Base-by-base conservation (phyloP, 306 rosid species). In the Prunus davidiana region DNA sequence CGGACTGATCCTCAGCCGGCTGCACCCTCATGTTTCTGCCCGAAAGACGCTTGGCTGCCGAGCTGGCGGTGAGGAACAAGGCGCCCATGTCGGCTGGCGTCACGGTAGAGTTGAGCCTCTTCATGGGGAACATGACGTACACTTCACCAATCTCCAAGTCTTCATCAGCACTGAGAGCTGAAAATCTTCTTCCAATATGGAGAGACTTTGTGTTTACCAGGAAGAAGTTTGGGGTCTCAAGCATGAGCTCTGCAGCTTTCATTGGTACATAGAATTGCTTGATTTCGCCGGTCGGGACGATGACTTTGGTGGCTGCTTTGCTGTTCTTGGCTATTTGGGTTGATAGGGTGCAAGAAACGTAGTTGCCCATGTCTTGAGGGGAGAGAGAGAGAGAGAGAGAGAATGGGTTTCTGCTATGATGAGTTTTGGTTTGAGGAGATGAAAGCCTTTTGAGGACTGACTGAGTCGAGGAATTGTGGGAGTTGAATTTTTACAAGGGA, bases 171-270 rank as follows among this genome's bases (percentile, higher is more conserved):
- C 34, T 78, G 28, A 91, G 92, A 0, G 97, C 89, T 3, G 89
- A 75, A 41, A 93, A 88, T 64, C 93, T 81, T 41, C 80, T 50
- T 9, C 97, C 97, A 2, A 84, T 67, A 0, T 64, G 82, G n/a
- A 93, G 78, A n/a, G 89, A 84, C 0, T 41, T 54, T 0, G 90
- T 69, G 88, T 89, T 84, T 1, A 86, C 92, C 8, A 85, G 75
- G 82, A 91, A 91, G 89, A 85, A 91, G 54, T 81, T 91, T 11
- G 98, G 96, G 72, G 62, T 86, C 82, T 91, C 98, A 2, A 93
- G 84, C 98, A 93, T 93, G 5, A 93, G 86, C 87, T 93, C 96
- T 0, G 93, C 97, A 11, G 97, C 97, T 61, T 84, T 86, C 2
- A 85, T 12, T 1, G 87, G 74, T 19, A 63, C 79, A 20, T 74